These are phyloP conservation scores for Herpetomonas muscarum DNA, from an alignment of 208 protist genomes.

Conservation along the genomic window DNA sequence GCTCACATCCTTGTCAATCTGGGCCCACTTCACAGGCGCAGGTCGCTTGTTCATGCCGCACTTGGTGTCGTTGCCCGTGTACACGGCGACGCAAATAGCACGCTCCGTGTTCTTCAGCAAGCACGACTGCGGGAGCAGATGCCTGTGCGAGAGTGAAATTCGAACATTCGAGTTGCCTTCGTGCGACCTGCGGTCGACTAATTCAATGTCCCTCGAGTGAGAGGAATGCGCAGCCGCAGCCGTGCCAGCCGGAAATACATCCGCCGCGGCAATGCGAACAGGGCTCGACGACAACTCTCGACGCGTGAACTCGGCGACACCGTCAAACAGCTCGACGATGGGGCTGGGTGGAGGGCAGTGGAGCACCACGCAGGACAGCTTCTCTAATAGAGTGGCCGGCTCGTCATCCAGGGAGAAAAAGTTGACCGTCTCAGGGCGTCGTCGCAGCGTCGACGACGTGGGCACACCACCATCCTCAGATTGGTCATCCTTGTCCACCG, in stretches of 20 bases:
- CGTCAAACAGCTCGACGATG: constrained; percentile 90
- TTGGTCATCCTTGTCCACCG: neutral
- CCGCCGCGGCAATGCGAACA: neutral
- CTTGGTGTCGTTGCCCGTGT: constrained; percentile 96
- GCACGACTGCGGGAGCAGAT: constrained; percentile 88
- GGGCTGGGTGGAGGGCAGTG: constrained; percentile 67
- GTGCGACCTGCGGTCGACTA: neutral
- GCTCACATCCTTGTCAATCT: constrained; percentile 89
- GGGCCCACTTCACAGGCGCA: constrained; percentile 90
- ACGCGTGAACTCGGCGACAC: constrained; percentile 28
- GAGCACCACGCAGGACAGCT: constrained; percentile 24
- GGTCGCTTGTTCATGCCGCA: constrained; percentile 89
- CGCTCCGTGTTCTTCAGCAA: constrained; percentile 80
- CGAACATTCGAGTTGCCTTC: neutral
- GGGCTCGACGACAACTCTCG: neutral
- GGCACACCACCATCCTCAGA: neutral
- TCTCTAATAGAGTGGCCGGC: constrained; percentile 9
- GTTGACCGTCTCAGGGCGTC: neutral
- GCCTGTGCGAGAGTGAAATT: constrained; percentile 47
- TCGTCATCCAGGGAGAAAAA: constrained; percentile 21
- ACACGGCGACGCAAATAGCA: constrained; percentile 87
- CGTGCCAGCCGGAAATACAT: neutral
- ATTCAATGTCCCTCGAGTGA: too few relatives aligned
- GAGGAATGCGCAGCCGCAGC: neutral
- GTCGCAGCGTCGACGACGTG: neutral